These are phyloP conservation scores for Colletotrichum orbiculare DNA, from an alignment of 2,329 filamentous ascomycete genomes.

Conservation along the genomic window DNA sequence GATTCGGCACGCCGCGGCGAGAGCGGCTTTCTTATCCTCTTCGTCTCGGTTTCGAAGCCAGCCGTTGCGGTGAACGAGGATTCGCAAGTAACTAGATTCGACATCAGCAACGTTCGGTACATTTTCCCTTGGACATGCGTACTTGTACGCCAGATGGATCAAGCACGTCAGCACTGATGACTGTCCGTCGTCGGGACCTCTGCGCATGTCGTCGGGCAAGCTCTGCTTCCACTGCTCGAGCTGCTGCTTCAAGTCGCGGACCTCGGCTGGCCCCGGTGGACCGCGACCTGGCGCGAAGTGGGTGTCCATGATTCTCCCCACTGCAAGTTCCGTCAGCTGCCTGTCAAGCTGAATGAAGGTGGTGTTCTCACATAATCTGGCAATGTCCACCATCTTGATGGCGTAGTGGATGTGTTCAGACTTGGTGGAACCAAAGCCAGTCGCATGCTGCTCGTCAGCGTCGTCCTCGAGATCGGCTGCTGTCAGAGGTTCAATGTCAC, in stretches of 20 bases:
- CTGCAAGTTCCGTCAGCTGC: conserved; percentile 35
- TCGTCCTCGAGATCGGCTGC: conserved; percentile 47
- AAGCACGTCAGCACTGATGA: conserved; percentile 50
- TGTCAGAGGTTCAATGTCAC: conserved; percentile 49
- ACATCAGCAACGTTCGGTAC: not conserved
- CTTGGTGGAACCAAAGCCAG: conserved; percentile 45
- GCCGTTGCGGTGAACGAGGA: conserved; percentile 49
- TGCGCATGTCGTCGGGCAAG: conserved; percentile 46
- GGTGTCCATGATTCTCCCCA: conserved; percentile 49
- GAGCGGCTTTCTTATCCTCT: conserved; percentile 44
- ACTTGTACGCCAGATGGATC: conserved; percentile 52
- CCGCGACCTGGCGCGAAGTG: conserved; percentile 49
- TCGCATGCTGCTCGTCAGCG: conserved; percentile 37
- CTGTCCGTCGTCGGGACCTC: conserved; percentile 45
- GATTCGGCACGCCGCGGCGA: conserved; percentile 48
- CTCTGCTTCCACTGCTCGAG: conserved; percentile 49
- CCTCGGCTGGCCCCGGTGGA: conserved; percentile 42
- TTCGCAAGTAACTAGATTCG: conserved; percentile 46
- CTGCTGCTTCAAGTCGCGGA: conserved; percentile 43
- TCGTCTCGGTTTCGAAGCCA: conserved; percentile 45
- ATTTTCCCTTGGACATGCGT: not conserved
- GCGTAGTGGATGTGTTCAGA: conserved; percentile 49
- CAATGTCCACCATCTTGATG: conserved; percentile 52
- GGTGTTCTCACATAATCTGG: conserved; percentile 44
- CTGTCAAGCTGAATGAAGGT: not conserved